Evolutionary conservation across 306 rosid genomes (phyloP).

Genomic region (Fragaria nilgerrensis): DNA sequence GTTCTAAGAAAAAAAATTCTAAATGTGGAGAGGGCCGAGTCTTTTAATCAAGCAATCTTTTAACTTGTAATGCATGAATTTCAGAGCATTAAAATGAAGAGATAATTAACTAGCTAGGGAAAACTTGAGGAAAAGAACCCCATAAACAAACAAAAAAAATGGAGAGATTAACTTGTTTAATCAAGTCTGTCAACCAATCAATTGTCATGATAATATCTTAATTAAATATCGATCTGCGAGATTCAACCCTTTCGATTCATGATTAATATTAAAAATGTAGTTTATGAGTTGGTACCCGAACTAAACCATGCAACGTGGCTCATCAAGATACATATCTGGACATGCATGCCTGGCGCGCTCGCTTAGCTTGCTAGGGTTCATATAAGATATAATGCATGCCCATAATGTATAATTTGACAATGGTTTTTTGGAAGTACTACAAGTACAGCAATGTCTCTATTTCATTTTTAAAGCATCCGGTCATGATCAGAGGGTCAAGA

Average conservation of each 20-base stretch:
- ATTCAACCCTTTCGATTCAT: slow-evolving; percentile 38
- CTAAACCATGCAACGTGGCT: slow-evolving; percentile 31
- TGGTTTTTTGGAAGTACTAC: slow-evolving; percentile 48
- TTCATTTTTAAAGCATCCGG: slow-evolving; percentile 21
- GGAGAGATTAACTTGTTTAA: too few relatives aligned
- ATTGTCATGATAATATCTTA: not conserved
- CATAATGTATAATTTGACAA: slow-evolving; percentile 34
- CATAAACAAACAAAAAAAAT: too few relatives aligned
- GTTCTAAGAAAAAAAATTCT: too few relatives aligned
- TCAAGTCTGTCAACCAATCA: slow-evolving; percentile 17
- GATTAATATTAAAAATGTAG: slow-evolving; percentile 21
- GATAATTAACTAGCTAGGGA: too few relatives aligned
- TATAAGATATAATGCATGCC: not conserved
- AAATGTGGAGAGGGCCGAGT: too few relatives aligned
- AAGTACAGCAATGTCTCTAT: slow-evolving; percentile 52
- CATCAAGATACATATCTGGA: slow-evolving; percentile 18
- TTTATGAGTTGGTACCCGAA: not conserved
- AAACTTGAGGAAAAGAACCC: too few relatives aligned
- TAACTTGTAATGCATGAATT: too few relatives aligned
- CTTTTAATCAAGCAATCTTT: too few relatives aligned
- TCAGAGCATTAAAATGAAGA: not conserved
- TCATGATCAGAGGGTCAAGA: slow-evolving; percentile 38
- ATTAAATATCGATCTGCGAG: slow-evolving; percentile 2
- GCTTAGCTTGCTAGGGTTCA: not conserved
- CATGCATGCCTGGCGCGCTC: not conserved